phyloP scores from a whole-genome alignment of 2,329 filamentous ascomycete species.

The Fusarium zealandicum region DNA sequence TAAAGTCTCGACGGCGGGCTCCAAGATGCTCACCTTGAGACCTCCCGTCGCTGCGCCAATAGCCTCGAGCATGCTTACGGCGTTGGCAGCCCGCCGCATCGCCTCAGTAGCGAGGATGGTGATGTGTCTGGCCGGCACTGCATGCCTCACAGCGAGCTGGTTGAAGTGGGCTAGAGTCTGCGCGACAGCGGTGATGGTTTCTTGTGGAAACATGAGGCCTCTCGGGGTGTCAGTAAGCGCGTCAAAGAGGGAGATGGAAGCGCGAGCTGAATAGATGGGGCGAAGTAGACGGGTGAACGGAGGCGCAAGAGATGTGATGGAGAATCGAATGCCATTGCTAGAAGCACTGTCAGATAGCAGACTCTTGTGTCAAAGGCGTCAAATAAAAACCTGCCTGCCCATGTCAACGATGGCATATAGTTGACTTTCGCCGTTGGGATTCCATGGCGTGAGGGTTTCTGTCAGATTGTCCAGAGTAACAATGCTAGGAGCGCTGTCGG shows the following conservation, averaged over 20 bases:
- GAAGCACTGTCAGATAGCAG: slow-evolving; percentile 3
- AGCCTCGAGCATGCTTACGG: slow-evolving; percentile 67
- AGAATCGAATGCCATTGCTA: slow-evolving; percentile 93
- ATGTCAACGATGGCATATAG: slow-evolving; percentile 66
- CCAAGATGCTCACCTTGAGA: slow-evolving; percentile 74
- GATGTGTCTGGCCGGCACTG: slow-evolving; percentile 70
- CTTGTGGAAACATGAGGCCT: slow-evolving; percentile 54
- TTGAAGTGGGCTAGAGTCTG: slow-evolving; percentile 74
- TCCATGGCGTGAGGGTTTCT: slow-evolving; percentile 58
- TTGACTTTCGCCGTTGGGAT: slow-evolving; percentile 54
- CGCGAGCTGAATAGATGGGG: slow-evolving; percentile 80
- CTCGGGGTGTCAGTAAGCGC: slow-evolving; percentile 65
- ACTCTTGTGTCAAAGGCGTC: neutral
- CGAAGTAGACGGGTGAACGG: slow-evolving; percentile 74
- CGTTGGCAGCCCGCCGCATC: slow-evolving; percentile 81
- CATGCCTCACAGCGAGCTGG: slow-evolving; percentile 72
- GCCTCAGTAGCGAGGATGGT: slow-evolving; percentile 88
- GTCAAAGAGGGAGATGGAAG: slow-evolving; percentile 86
- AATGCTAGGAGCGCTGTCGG: slow-evolving; percentile 47
- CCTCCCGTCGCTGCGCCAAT: slow-evolving; percentile 69
- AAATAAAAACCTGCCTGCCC: slow-evolving; percentile 56
- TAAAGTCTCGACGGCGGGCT: slow-evolving; percentile 81
- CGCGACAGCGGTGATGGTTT: slow-evolving; percentile 72
- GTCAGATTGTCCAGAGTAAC: slow-evolving; percentile 61
- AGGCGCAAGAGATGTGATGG: slow-evolving; percentile 81